Evolutionary conservation across 2,329 filamentous ascomycete genomes (phyloP).

Genomic region (Hypocreales sp.): DNA sequence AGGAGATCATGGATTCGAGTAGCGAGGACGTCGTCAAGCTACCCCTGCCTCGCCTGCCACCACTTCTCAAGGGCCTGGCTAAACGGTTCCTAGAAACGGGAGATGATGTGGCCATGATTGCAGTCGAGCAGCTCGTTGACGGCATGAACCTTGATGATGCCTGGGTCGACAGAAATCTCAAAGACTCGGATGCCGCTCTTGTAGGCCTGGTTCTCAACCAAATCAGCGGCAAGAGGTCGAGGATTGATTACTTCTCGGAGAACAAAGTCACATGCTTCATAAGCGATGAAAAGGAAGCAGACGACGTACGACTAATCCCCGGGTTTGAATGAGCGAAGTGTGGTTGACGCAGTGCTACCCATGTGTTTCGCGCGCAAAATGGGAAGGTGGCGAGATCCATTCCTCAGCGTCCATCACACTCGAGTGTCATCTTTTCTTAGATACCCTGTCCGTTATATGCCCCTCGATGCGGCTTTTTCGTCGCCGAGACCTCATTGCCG

Average conservation of each 20-base stretch:
- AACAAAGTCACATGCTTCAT: conserved; percentile 10
- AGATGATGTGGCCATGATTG: conserved; percentile 11
- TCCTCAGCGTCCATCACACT: too few species aligned
- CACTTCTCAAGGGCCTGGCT: conserved; percentile 6
- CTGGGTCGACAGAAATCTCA: conserved; percentile 7
- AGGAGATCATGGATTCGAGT: conserved; percentile 3
- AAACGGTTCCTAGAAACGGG: conserved; percentile 6
- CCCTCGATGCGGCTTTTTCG: conserved; percentile 5
- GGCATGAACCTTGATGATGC: conserved; percentile 9
- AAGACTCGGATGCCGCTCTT: conserved; percentile 1
- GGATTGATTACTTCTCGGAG: conserved; percentile 9
- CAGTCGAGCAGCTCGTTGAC: conserved; percentile 11
- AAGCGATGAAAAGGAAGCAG: conserved; percentile 6
- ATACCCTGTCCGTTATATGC: too few species aligned
- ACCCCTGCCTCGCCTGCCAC: conserved; percentile 8
- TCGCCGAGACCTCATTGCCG: conserved; percentile 5
- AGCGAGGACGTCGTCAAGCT: conserved; percentile 4
- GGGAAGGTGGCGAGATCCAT: too few species aligned
- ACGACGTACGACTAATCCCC: conserved; percentile 5
- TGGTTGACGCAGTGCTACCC: too few species aligned
- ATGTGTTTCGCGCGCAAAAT: too few species aligned
- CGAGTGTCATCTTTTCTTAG: too few species aligned
- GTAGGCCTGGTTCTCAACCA: conserved; percentile 4
- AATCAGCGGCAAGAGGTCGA: conserved; percentile 5
- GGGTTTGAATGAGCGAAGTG: conserved; percentile 7